Evolutionary conservation across 305 asterid species (phyloP), one percentile per base, ranked within the genome.

Genomic region (Solanum hybrid): DNA sequence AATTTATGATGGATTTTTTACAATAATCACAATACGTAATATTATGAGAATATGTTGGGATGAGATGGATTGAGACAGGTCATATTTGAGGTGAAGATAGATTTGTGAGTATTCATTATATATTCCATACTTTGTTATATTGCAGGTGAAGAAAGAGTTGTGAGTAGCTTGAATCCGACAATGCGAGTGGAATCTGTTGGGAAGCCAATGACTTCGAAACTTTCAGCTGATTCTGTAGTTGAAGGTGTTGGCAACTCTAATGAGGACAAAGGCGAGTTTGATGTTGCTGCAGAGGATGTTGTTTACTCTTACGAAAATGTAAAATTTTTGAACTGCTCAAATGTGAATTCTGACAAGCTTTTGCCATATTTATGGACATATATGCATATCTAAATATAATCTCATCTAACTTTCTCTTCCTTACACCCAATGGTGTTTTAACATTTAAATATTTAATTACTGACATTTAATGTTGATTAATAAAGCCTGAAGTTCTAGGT

Each of bases 171-270:
- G 89, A 92, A 93, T 92, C 87, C 94, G 87, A 90, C 51, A 36
- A 41, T 90, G 90, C 93, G 94, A 88, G 93, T 94, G 84, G 98
- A 96, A 89, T 94, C 97, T 38, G 94, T 82, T 90, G 96, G 96
- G 89, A 94, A 95, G 94, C 91, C 93, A 87, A 90, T 90, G 90
- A 94, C 99, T 90, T 95, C 98, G 72, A 93, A 94, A 90, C 91
- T 96, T 86, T 90, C 94, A 2, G 91, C 93, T 91, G 94, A 95
- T 91, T 94, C 89, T 94, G 94, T 95, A 86, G 94, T 93, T 93
- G 97, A 94, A 91, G 90, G 94, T 91, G 92, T 93, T 8, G 98
- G 94, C 88, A 96, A 95, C 91, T 95, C 95, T 90, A 96, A 95
- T 41, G 97, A 94, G 31, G 99, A 96, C 87, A 96, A 89, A 91